phyloP scores from a whole-genome alignment of 768 basidiomycete species.

The Erythrobasidium yunnanense region DNA sequence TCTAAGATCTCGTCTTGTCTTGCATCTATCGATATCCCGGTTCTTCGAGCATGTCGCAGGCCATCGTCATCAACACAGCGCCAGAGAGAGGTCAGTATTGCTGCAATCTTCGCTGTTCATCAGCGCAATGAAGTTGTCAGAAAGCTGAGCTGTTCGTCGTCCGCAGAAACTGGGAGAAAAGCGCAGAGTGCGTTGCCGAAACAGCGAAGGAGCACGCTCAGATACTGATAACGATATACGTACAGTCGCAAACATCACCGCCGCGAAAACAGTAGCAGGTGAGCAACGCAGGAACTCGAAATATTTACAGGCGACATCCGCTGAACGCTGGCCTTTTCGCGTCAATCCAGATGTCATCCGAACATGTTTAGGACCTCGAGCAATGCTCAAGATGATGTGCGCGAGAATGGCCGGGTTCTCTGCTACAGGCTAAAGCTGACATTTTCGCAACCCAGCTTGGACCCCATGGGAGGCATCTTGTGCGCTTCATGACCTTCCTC shows the following conservation, averaged over 20 bases:
- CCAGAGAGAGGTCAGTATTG: conserved; percentile 11
- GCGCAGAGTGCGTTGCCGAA: conserved; percentile 20
- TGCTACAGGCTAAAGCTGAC: background rate
- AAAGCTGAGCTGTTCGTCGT: background rate
- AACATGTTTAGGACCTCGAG: conserved; percentile 80
- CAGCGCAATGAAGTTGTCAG: background rate
- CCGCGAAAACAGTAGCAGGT: conserved; percentile 30
- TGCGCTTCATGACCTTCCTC: conserved; percentile 40
- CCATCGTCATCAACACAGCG: conserved; percentile 20
- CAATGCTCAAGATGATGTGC: conserved; percentile 99
- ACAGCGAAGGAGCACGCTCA: background rate
- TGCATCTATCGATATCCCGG: background rate
- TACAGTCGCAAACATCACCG: conserved; percentile 25
- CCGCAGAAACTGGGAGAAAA: conserved; percentile 21
- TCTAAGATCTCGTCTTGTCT: background rate
- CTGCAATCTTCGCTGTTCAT: background rate
- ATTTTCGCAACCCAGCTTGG: conserved; percentile 18
- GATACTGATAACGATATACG: background rate
- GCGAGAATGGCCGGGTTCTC: conserved; percentile 38
- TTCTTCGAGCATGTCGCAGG: conserved; percentile 6
- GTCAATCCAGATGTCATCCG: conserved; percentile 76
- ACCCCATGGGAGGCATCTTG: conserved; percentile 96
- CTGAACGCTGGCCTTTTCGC: background rate
- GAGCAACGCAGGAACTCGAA: no score
- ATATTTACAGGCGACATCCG: background rate